Evolutionary conservation across 2,329 filamentous ascomycete genomes (phyloP).

Genomic region (Ceratocystis albifundus): DNA sequence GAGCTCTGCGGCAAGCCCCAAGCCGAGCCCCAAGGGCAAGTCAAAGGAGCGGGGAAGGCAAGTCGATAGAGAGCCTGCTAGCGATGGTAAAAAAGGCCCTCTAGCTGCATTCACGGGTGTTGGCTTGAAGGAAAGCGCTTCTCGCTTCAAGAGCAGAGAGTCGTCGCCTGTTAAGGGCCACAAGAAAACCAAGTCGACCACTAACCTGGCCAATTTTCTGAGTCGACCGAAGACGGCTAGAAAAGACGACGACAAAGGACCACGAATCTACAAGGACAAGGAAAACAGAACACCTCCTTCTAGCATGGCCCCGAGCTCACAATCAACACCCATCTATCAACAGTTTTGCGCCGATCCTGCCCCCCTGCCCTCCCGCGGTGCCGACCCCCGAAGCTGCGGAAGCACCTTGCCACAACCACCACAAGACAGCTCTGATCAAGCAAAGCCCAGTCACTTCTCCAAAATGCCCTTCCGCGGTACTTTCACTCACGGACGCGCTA

Average conservation of each 20-base stretch:
- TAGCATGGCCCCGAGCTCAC: conserved; percentile 15
- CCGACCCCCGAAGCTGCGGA: conserved; percentile 11
- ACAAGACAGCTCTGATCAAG: not conserved
- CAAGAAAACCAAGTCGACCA: conserved; percentile 71
- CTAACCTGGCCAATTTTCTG: conserved; percentile 67
- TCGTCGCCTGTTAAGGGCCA: conserved; percentile 46
- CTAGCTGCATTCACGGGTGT: conserved; percentile 16
- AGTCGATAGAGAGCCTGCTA: conserved; percentile 26
- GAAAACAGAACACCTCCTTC: conserved; percentile 22
- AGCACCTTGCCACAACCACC: conserved; percentile 6
- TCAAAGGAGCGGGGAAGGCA: conserved; percentile 30
- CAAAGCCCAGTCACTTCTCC: conserved; percentile 15
- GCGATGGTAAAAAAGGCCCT: conserved; percentile 10
- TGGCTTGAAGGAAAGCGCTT: conserved; percentile 21
- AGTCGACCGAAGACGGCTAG: conserved; percentile 63
- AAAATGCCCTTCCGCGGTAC: conserved; percentile 24
- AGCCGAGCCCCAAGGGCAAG: not conserved
- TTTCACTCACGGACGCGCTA: conserved; percentile 32
- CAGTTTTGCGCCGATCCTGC: conserved; percentile 19
- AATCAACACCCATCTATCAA: conserved; percentile 18
- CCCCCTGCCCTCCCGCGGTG: conserved; percentile 2
- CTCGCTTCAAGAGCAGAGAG: conserved; percentile 34
- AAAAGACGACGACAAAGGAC: conserved; percentile 31
- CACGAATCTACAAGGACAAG: conserved; percentile 20
- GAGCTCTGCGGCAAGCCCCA: not conserved